A percentile compares a stretch with the other conserved stretches of the same genome.
Evolutionary conservation across 2,329 filamentous ascomycete genomes (phyloP).

Genomic region (Davidsoniella virescens): DNA sequence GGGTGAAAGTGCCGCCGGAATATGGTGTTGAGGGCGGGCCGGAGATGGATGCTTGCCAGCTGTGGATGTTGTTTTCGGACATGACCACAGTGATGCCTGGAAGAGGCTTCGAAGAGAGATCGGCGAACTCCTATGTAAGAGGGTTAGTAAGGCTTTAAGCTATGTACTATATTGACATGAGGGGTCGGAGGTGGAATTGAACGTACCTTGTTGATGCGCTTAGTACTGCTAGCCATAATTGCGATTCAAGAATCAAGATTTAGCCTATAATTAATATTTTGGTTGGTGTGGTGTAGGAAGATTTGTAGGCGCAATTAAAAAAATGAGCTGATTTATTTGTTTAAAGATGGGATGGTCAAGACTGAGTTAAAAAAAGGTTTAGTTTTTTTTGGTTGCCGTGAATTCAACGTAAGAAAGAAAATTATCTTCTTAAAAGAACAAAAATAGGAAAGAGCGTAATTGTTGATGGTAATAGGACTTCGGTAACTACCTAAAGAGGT

Average conservation of each 20-base stretch:
- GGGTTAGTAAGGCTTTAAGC: background rate
- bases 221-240: slow-evolving; percentile 21
- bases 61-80: slow-evolving; percentile 26
- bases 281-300: too few relatives aligned
- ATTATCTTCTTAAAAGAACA: too few relatives aligned
- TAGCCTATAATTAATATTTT: too few relatives aligned
- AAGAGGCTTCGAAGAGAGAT: slow-evolving; percentile 32
- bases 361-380: too few relatives aligned
- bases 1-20: slow-evolving; percentile 54
- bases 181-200: background rate
- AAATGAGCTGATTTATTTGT: background rate
- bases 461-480: too few relatives aligned
- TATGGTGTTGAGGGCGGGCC: slow-evolving; percentile 32
- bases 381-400: too few relatives aligned
- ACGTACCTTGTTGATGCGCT: slow-evolving; percentile 29
- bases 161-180: background rate
- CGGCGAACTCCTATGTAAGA: slow-evolving; percentile 32
- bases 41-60: slow-evolving; percentile 33
- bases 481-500: too few relatives aligned
- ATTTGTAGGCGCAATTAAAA: background rate
- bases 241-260: too few relatives aligned
- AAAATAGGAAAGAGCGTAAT: too few relatives aligned
- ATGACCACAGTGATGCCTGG: slow-evolving; percentile 27
- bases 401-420: too few relatives aligned
- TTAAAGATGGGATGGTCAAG: too few relatives aligned